Evolutionary conservation across 2,329 filamentous ascomycete genomes (phyloP).

Genomic region (Aspergillus cejpii): DNA sequence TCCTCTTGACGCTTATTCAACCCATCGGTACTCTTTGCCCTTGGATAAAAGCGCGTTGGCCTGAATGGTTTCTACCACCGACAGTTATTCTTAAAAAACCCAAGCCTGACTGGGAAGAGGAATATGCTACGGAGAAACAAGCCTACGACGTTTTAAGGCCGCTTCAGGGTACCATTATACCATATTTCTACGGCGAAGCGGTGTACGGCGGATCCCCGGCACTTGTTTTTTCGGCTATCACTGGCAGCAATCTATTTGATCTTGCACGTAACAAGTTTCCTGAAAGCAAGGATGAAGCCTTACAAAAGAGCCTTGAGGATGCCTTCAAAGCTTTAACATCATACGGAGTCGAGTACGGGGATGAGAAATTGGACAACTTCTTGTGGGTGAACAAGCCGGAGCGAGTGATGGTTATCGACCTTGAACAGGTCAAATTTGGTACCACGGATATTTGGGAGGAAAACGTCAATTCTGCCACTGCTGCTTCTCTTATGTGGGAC

Average conservation of each 20-base stretch:
- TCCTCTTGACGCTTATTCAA: background rate
- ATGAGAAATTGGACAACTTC: slow-evolving; percentile 4
- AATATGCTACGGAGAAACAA: slow-evolving; percentile 1
- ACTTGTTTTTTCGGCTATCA: background rate
- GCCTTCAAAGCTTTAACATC: slow-evolving; percentile 1
- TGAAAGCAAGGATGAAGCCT: background rate
- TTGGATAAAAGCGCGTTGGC: background rate
- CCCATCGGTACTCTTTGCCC: background rate
- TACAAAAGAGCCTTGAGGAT: background rate
- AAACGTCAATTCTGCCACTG: background rate
- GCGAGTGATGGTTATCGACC: slow-evolving; percentile 2
- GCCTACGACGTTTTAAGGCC: background rate
- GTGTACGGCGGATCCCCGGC: background rate
- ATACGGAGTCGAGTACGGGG: slow-evolving; percentile 2
- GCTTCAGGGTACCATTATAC: slow-evolving; percentile 4
- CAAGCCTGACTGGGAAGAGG: slow-evolving; percentile 3
- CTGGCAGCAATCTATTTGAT: background rate
- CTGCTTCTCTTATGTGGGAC: slow-evolving; percentile 1
- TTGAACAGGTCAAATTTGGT: slow-evolving; percentile 1
- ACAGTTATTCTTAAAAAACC: slow-evolving; percentile 4
- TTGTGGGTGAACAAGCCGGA: slow-evolving; percentile 3
- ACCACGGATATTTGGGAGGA: background rate
- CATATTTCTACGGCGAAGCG: slow-evolving; percentile 1
- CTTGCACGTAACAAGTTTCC: background rate
- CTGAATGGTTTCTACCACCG: background rate